A percentile compares a stretch with the other conserved stretches of the same genome.
phyloP scores from a whole-genome alignment of 495 filamentous ascomycete species.

The Penicillium angulare region DNA sequence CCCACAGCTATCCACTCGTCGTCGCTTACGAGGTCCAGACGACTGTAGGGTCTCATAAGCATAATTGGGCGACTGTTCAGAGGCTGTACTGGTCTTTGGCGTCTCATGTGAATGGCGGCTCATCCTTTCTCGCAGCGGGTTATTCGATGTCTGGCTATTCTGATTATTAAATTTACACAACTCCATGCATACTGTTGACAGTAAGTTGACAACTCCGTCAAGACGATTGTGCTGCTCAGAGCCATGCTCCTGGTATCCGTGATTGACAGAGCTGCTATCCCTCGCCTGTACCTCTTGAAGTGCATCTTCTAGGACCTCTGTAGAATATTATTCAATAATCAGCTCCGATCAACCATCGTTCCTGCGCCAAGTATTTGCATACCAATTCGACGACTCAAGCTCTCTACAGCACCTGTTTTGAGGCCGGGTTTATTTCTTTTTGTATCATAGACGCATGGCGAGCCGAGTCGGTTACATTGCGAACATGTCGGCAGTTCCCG shows the following conservation, averaged over 20 bases:
- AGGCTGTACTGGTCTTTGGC: background rate
- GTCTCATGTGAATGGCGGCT: background rate
- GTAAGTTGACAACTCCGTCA: background rate
- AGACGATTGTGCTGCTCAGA: background rate
- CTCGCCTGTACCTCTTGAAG: constrained; percentile 2
- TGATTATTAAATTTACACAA: constrained; percentile 5
- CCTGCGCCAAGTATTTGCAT: background rate
- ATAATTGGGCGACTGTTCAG: background rate
- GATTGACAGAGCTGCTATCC: background rate
- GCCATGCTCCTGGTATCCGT: background rate
- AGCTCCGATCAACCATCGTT: background rate
- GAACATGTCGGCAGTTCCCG: constrained; percentile 1
- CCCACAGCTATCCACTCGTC: constrained; percentile 4
- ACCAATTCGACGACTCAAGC: constrained; percentile 24
- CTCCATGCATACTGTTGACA: constrained; percentile 3
- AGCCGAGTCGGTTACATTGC: constrained; percentile 2
- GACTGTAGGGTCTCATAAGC: background rate
- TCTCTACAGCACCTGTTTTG: constrained; percentile 26
- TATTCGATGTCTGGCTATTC: background rate
- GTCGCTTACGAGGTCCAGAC: background rate
- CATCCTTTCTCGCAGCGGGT: background rate
- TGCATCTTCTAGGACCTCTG: constrained; percentile 10
- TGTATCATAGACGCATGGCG: constrained; percentile 18
- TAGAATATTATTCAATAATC: background rate
- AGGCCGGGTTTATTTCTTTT: constrained; percentile 24